Evolutionary conservation across 2,329 filamentous ascomycete species (phyloP).

Genomic region (Talaromyces funiculosus): DNA sequence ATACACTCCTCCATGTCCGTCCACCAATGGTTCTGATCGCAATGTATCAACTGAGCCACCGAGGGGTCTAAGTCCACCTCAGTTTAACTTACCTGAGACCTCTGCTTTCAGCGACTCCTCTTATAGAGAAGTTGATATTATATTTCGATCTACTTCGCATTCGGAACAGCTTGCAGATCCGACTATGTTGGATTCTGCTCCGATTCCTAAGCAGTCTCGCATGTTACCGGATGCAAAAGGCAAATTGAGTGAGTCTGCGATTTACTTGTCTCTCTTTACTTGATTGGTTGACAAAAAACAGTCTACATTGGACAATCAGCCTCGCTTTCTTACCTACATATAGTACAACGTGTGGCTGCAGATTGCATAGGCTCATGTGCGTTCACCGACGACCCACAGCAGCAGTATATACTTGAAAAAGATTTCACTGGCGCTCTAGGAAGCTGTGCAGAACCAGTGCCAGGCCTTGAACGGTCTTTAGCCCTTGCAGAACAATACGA

Average conservation of each 20-base stretch:
- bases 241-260: background rate
- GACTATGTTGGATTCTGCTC: background rate
- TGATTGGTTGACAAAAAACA: background rate
- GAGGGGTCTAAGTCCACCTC: background rate
- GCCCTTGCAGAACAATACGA: constrained; percentile 29
- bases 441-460: constrained; percentile 12
- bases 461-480: constrained; percentile 22
- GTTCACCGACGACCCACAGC: constrained; percentile 37
- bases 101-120: background rate
- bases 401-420: constrained; percentile 38
- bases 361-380: constrained; percentile 40
- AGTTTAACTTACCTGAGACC: background rate
- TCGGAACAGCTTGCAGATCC: background rate
- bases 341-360: constrained; percentile 45
- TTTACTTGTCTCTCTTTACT: background rate
- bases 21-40: background rate
- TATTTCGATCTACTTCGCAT: background rate
- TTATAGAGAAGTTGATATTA: background rate
- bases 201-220: background rate
- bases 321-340: background rate
- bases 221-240: background rate
- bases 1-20: background rate
- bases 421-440: background rate
- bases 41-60: background rate
- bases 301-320: background rate